phyloP scores from a whole-genome alignment of 2,329 filamentous ascomycete genomes.

The Berkeleyomyces basicola region DNA sequence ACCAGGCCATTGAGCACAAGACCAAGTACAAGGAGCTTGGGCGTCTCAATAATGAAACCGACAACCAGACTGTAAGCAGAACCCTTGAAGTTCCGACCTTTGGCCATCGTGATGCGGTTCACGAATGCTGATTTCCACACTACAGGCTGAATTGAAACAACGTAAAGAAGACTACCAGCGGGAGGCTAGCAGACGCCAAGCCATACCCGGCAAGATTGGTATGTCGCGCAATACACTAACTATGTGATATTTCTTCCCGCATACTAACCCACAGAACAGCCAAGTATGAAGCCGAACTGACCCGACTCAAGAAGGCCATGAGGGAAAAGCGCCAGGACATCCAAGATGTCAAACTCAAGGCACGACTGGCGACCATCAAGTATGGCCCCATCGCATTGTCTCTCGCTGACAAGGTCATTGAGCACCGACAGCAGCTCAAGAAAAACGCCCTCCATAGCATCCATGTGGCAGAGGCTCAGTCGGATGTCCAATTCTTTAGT shows the following conservation, averaged over 20 bases:
- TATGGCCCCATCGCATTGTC: not conserved
- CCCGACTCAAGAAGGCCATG: conserved; percentile 23
- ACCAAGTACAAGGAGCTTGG: not conserved
- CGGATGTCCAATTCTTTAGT: conserved; percentile 56
- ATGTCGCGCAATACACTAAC: conserved; percentile 19
- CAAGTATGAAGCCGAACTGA: not conserved
- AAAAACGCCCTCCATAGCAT: conserved; percentile 31
- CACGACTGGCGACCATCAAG: conserved; percentile 4
- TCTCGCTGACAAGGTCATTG: conserved; percentile 2
- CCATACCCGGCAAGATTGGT: conserved; percentile 57
- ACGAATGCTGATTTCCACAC: conserved; percentile 15
- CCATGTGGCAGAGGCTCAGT: conserved; percentile 61
- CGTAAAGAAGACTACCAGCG: conserved; percentile 55
- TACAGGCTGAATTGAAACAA: conserved; percentile 31
- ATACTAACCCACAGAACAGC: not conserved
- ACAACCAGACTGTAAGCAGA: not conserved
- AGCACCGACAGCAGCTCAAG: conserved; percentile 5
- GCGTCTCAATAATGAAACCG: not conserved
- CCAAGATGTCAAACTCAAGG: conserved; percentile 21
- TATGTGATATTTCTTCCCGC: not conserved
- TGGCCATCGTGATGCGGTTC: not conserved
- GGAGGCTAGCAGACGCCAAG: conserved; percentile 45
- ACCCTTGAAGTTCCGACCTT: not conserved
- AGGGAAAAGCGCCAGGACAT: conserved; percentile 44
- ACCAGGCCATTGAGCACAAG: conserved; percentile 23